phyloP scores from a whole-genome alignment of 305 asterid genomes.

The Fraxinus sp. region DNA sequence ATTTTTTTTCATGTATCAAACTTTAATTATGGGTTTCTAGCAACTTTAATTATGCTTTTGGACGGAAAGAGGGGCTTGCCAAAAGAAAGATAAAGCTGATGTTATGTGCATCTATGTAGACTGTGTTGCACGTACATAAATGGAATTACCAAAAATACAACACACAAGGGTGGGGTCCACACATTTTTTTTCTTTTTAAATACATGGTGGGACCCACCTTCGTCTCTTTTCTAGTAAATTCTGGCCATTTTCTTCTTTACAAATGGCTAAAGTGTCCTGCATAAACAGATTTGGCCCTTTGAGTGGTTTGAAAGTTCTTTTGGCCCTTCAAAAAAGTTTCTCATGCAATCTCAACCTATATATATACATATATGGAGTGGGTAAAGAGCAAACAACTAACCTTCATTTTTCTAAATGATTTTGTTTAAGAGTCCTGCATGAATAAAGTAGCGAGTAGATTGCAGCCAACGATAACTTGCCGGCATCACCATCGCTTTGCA shows the following conservation, averaged over 20 bases:
- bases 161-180: no score
- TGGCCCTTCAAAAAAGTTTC: background rate
- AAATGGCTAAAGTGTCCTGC: no score
- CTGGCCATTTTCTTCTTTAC: no score
- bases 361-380: background rate
- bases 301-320: background rate
- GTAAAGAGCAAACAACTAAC: background rate
- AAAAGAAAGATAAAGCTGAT: background rate
- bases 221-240: no score
- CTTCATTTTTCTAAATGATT: background rate
- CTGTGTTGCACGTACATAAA: no score
- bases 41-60: background rate
- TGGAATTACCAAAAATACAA: no score
- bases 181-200: no score
- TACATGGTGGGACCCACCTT: no score
- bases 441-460: slow-evolving; percentile 12
- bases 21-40: background rate
- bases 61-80: background rate
- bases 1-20: background rate
- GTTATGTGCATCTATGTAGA: background rate
- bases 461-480: slow-evolving; percentile 22
- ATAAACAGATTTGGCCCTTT: background rate
- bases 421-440: slow-evolving; percentile 13
- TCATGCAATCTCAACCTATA: background rate
- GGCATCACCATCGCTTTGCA: background rate